Percentiles rank a stretch among this genome's conserved stretches.
Evolutionary conservation across 225 moss, liverwort and hornwort species (phyloP).

Genomic region (Polytrichum commune): DNA sequence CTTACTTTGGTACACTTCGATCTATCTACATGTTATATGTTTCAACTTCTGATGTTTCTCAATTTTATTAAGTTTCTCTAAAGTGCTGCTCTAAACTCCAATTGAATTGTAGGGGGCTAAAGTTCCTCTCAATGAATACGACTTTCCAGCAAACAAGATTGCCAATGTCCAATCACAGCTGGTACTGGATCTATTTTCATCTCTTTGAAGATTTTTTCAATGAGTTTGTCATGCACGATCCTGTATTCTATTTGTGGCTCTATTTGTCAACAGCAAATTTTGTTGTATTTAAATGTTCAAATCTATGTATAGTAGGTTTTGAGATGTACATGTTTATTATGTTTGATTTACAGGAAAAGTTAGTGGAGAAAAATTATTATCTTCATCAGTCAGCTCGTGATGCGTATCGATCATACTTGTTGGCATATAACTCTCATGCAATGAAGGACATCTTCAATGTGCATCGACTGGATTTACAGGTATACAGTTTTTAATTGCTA

Average conservation of each 20-base stretch:
- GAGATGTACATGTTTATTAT: not conserved
- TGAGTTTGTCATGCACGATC: too few species aligned
- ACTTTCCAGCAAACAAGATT: constrained; percentile 86
- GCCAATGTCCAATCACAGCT: constrained; percentile 98
- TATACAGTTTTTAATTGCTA: not conserved
- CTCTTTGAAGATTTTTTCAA: not conserved
- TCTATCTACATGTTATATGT: too few species aligned
- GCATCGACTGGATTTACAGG: constrained; percentile 90
- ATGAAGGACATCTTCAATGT: constrained; percentile 99
- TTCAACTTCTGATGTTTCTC: too few species aligned
- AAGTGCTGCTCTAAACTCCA: too few species aligned
- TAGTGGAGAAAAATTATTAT: constrained; percentile 93
- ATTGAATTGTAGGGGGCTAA: constrained; percentile 69
- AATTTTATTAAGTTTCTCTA: too few species aligned
- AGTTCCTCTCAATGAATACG: constrained; percentile 90
- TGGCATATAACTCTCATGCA: constrained; percentile 95
- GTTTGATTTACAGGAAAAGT: constrained; percentile 53
- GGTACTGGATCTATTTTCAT: constrained; percentile 19
- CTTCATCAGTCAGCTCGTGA: constrained; percentile 92
- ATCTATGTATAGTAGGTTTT: too few species aligned
- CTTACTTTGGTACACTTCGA: too few species aligned
- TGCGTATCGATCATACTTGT: constrained; percentile 88
- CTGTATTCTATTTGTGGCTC: too few species aligned
- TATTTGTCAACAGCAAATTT: too few species aligned
- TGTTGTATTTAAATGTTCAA: too few species aligned